Percentiles rank a stretch among this genome's conserved stretches.
Evolutionary conservation across 257 asterid species (phyloP).

Genomic region (Penstemon barbatus): DNA sequence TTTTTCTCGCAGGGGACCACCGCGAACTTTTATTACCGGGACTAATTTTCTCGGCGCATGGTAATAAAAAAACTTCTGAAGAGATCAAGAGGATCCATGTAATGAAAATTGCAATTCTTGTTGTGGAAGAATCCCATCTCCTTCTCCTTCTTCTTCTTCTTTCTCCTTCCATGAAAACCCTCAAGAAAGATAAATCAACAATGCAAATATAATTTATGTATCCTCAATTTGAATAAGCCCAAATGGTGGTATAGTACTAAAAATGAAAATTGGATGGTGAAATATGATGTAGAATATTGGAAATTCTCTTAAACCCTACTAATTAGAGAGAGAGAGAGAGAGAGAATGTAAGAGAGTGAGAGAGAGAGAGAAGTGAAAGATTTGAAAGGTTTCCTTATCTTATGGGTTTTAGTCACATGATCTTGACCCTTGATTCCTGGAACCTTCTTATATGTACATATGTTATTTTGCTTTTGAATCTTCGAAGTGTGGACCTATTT

Average conservation of each 20-base stretch:
- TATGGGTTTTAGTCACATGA: conserved; percentile 56
- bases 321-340: conserved; percentile 6
- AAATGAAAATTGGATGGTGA: conserved; percentile 9
- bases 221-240: too few species aligned
- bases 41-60: conserved; percentile 30
- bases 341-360: conserved; percentile 2
- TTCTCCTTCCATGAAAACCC: conserved; percentile 20
- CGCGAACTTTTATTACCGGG: conserved; percentile 16
- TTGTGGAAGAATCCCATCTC: conserved; percentile 21
- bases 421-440: conserved; percentile 56
- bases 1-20: conserved; percentile 46
- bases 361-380: not conserved
- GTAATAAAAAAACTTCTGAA: conserved; percentile 29
- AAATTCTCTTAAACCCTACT: conserved; percentile 26
- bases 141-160: conserved; percentile 24
- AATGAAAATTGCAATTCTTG: conserved; percentile 25
- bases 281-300: conserved; percentile 1
- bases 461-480: conserved; percentile 25
- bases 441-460: conserved; percentile 41
- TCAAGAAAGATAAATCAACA: not conserved
- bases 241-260: too few species aligned
- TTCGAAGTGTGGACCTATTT: conserved; percentile 39
- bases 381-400: conserved; percentile 40
- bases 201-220: too few species aligned
- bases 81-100: conserved; percentile 35